phyloP scores from a whole-genome alignment of 108 stramenopile species.

The Aureococcus anophagefferens region DNA sequence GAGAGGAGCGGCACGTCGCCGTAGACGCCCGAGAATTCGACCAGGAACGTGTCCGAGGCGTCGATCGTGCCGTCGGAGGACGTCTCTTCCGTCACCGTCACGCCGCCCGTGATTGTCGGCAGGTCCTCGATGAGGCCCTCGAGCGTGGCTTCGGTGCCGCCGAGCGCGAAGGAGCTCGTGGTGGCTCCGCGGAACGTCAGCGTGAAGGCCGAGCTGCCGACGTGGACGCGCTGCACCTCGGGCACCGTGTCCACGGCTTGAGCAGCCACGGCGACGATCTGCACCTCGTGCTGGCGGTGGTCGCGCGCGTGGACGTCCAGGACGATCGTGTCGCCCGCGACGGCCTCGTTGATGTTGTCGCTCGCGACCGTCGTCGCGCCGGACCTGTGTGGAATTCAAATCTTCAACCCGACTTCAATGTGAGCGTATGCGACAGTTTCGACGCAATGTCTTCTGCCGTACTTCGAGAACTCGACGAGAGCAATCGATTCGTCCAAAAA shows the following conservation, averaged over 20 bases:
- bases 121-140: slow-evolving; percentile 49
- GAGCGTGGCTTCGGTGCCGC: slow-evolving; percentile 50
- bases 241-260: slow-evolving; percentile 15
- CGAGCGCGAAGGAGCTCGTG: slow-evolving; percentile 32
- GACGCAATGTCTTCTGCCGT: no score
- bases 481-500: no score
- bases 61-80: background rate
- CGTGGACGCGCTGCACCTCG: slow-evolving; percentile 21
- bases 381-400: no score
- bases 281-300: slow-evolving; percentile 40
- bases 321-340: slow-evolving; percentile 49
- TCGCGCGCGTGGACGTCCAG: slow-evolving; percentile 53
- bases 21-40: slow-evolving; percentile 15
- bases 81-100: slow-evolving; percentile 26
- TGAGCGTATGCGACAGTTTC: no score
- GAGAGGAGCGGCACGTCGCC: slow-evolving; percentile 37
- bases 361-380: slow-evolving; percentile 34
- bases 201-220: slow-evolving; percentile 28
- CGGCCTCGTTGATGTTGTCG: slow-evolving; percentile 36
- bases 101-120: slow-evolving; percentile 41
- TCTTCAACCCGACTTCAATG: no score
- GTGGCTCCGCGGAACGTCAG: slow-evolving; percentile 37
- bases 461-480: no score
- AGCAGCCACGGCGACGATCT: slow-evolving; percentile 34
- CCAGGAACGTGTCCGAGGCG: slow-evolving; percentile 6